These are phyloP conservation scores for Aspergillus caelatus DNA, from an alignment of 2,329 filamentous ascomycete genomes.

Conservation along the genomic window DNA sequence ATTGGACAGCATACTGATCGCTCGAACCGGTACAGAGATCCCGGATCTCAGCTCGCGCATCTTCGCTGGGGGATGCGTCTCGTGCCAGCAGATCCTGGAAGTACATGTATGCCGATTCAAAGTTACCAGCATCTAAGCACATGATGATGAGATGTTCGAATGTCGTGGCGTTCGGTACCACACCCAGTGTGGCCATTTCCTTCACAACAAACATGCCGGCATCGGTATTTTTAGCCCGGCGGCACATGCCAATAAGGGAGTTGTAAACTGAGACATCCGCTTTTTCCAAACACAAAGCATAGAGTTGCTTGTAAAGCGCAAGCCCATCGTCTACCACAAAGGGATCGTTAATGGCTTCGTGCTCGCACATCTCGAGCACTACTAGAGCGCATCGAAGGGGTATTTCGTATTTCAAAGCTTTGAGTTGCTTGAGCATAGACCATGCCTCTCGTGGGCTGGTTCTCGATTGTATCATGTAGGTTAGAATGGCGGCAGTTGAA, in stretches of 20 bases:
- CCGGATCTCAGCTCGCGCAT: slow-evolving; percentile 31
- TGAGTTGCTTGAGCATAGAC: slow-evolving; percentile 59
- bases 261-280: slow-evolving; percentile 60
- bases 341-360: slow-evolving; percentile 37
- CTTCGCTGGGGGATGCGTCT: slow-evolving; percentile 28
- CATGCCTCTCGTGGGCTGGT: slow-evolving; percentile 57
- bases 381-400: slow-evolving; percentile 51
- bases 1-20: slow-evolving; percentile 33
- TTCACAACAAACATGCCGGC: slow-evolving; percentile 63
- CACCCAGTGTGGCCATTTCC: slow-evolving; percentile 61
- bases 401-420: slow-evolving; percentile 51
- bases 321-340: slow-evolving; percentile 54
- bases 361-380: slow-evolving; percentile 56
- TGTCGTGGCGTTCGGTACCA: slow-evolving; percentile 60
- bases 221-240: slow-evolving; percentile 49
- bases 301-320: slow-evolving; percentile 63
- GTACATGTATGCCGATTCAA: slow-evolving; percentile 42
- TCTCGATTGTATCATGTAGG: slow-evolving; percentile 54
- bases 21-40: slow-evolving; percentile 31
- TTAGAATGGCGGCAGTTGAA: slow-evolving; percentile 66
- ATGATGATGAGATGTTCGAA: slow-evolving; percentile 65
- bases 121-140: slow-evolving; percentile 50
- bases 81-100: slow-evolving; percentile 39
- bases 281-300: slow-evolving; percentile 51
- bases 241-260: slow-evolving; percentile 57